Evolutionary conservation across 2,329 filamentous ascomycete species (phyloP), one percentile per base, ranked within the genome.

Genomic region (Grosmannia serpens): DNA sequence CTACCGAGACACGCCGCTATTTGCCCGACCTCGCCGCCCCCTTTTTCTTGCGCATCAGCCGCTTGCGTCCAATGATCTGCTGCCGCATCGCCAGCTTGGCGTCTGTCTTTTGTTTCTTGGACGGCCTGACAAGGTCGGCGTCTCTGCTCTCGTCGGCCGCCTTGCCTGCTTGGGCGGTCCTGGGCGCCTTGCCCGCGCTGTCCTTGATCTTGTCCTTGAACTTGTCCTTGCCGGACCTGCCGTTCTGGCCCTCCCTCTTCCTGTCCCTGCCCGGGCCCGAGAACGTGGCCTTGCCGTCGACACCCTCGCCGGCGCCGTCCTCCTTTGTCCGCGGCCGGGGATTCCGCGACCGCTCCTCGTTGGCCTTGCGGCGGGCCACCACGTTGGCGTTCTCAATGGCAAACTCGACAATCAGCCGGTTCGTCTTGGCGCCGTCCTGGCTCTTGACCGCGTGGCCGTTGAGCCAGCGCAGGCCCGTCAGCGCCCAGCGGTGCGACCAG

Each of bases 351-450:
- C 74, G 74, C 49, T 74, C 71, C 68, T 90, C 86, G 54, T 76
- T 76, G 61, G 85, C 83, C 61, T 78, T 82, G 58, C 95, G 81
- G 63, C 94, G 81, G 64, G 86, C 82, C n/a, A 99, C 87, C 1
- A 99, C 94, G 67, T 96, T 91, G 1, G 90, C 91, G 67, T 99
- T 99, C 74, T 99, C 94, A 70, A 99, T 96, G 24, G 94, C 91
- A 70, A 99, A 99, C 71, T 99, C 95, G 44, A 92, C 92, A 68
- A 99, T 90, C 56, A 99, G 74, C 15, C 94, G 81, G 72, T 94
- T 91, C 70, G 90, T 92, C 73, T 87, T 89, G 52, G 38, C 52
- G 63, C 94, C 91, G 57, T 81, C 73, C 27, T 76, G 73, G 62
- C 79, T 82, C 66, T 80, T 76, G 22, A 84, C 65, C 35, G 81